Conservation (phyloP, 129 eudicot species). For the Calendula officinalis region DNA sequence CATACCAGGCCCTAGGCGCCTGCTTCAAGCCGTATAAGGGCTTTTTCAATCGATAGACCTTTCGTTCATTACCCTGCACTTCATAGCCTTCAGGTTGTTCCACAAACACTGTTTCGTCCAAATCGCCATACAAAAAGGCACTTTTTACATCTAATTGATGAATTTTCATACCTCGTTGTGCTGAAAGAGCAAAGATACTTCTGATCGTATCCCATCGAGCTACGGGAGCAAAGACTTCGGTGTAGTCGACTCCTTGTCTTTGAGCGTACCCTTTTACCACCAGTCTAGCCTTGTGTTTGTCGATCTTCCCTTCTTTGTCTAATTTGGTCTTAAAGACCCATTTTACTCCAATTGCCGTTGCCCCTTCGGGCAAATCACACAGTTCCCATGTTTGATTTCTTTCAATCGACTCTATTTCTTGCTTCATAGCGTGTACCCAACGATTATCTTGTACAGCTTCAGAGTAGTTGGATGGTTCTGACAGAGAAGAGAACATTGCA, state of each 20-base stretch:
- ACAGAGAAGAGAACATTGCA: neutral
- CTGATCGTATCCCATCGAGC: neutral
- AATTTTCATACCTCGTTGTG: neutral
- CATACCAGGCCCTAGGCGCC: neutral
- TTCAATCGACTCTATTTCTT: conserved; percentile 5
- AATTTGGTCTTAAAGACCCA: neutral
- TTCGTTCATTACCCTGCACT: neutral
- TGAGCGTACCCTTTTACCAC: too few relatives aligned
- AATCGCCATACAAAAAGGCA: neutral
- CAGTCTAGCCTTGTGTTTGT: too few relatives aligned
- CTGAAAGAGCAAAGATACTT: neutral
- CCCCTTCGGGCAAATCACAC: neutral
- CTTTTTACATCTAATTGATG: neutral
- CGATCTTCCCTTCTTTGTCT: neutral
- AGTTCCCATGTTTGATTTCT: neutral
- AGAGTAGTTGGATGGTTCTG: neutral
- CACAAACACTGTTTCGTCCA: neutral
- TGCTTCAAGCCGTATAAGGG: too few relatives aligned
- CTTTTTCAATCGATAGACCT: neutral
- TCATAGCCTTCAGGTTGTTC: conserved; percentile 3
- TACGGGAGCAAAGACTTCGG: too few relatives aligned
- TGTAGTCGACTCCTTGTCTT: too few relatives aligned
- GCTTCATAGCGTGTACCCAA: neutral
- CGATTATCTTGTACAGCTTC: neutral
- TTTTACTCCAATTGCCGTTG: neutral